Conservation (phyloP, 2,329 filamentous ascomycete genomes). For the Aaosphaeria arxii region DNA sequence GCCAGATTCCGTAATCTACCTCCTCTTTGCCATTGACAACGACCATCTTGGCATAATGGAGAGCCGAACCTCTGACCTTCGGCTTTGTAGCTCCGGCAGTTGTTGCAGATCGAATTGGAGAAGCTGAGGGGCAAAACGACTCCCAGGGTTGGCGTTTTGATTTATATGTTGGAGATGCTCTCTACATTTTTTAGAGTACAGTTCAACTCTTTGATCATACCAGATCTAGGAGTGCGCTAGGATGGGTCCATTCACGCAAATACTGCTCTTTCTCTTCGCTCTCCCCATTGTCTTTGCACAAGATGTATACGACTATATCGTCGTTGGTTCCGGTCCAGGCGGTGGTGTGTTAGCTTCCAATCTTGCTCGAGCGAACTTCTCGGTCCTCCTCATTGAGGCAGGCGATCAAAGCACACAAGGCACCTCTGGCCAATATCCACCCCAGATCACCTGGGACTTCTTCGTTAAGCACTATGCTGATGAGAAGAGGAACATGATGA, state of each 20-base stretch:
- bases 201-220: too few species aligned
- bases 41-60: too few species aligned
- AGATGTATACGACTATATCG: constrained; percentile 56
- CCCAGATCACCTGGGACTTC: constrained; percentile 45
- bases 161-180: too few species aligned
- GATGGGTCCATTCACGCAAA: constrained; percentile 13
- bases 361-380: constrained; percentile 55
- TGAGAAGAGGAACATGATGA: constrained; percentile 48
- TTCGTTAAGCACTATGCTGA: constrained; percentile 60
- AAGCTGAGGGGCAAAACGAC: too few species aligned
- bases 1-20: too few species aligned
- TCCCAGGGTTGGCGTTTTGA: too few species aligned
- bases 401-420: constrained; percentile 53
- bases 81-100: too few species aligned
- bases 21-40: too few species aligned
- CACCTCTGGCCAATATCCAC: constrained; percentile 24
- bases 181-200: too few species aligned
- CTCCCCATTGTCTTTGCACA: constrained; percentile 6
- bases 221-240: background rate
- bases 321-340: constrained; percentile 50
- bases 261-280: constrained; percentile 9
- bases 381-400: constrained; percentile 58
- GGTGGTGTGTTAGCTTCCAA: constrained; percentile 41
- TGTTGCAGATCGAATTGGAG: too few species aligned
- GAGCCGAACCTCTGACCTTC: too few species aligned